Base-by-base conservation (phyloP, 352 stramenopile genomes). In the Peronospora destructor region DNA sequence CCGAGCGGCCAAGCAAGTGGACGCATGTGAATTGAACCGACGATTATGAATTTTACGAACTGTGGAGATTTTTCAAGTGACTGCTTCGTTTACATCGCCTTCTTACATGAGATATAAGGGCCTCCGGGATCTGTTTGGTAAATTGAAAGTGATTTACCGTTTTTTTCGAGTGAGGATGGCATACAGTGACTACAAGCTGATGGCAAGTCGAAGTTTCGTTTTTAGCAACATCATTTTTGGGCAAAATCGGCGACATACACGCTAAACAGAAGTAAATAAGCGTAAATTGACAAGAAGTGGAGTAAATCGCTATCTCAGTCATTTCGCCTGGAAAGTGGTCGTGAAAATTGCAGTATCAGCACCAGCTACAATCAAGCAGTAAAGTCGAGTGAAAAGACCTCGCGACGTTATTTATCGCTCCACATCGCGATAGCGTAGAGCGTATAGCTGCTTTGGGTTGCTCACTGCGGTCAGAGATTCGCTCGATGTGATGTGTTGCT, bases 401-500 rank as follows among this genome's bases (percentile, higher is more conserved):
- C 84, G 35, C 81, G 75, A 57, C 69, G 88, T 6, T 93, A 61
- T 0, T 85, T 84, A 78, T 74, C 1, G 69, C 70, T 37, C 86
- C 87, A 50, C 96, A 87, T 1, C 33, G 51, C 83, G 78, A 55
- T 96, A 96, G 61, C 95, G 83, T 2, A 97, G 73, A 36, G 84
- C 84, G 54, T 94, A 96, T 10, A 96, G 61, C 54, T 95, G 88
- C 56, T 94, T 94, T 45, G 89, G 55, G 34, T 81, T 78, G n/a
- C 54, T 73, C 66, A 96, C 94, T n/a, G 82, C 73, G 59, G 92
- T 85, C 34, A 97, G 71, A 60, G 85, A 96, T 61, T 96, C 95
- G 43, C 86, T 82, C 3, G 82, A 94, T 16, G 89, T 96, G 46
- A 96, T 87, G 61, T 97, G 89, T 87, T 87, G 23, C 23, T 26